A percentile compares a stretch with the other conserved stretches of the same genome.
phyloP scores from a whole-genome alignment of 75 land plant species.

The Picea sitchensis region DNA sequence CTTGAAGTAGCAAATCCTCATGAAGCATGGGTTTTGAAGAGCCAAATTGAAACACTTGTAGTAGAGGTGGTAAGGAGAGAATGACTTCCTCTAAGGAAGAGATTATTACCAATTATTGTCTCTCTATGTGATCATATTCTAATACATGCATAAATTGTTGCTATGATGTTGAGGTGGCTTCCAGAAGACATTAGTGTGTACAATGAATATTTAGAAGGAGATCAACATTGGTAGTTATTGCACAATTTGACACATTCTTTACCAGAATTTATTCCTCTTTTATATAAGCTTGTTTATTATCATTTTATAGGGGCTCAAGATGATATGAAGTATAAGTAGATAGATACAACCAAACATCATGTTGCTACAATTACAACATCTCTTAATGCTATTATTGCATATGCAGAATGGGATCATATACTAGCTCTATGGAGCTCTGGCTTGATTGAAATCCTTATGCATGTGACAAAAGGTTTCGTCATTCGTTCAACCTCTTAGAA shows the following conservation, averaged over 20 bases:
- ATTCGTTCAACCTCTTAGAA: constrained; percentile 13
- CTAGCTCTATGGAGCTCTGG: constrained; percentile 69
- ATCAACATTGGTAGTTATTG: constrained; percentile 71
- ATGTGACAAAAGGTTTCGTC: constrained; percentile 50
- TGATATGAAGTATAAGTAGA: constrained; percentile 44
- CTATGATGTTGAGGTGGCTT: constrained; percentile 97
- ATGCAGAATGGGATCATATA: constrained; percentile 98
- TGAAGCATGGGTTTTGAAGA: constrained; percentile 90
- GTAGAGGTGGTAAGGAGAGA: constrained; percentile 99
- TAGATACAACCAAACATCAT: constrained; percentile 36
- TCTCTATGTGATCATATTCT: constrained; percentile 46
- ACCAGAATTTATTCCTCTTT: constrained; percentile 66
- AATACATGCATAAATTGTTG: constrained; percentile 87
- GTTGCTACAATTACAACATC: constrained; percentile 53
- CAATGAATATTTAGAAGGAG: constrained; percentile 99
- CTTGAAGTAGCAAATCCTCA: constrained; percentile 63
- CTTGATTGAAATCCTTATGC: constrained; percentile 65
- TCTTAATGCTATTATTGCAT: constrained; percentile 85
- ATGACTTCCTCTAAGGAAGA: constrained; percentile 63
- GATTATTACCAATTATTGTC: constrained; percentile 30
- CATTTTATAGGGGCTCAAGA: constrained; percentile 73
- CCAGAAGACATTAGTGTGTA: constrained; percentile 98
- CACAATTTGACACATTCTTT: constrained; percentile 80
- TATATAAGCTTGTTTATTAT: constrained; percentile 78
- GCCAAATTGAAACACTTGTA: constrained; percentile 93